These are phyloP conservation scores for Xylariaceae sp. DNA, from an alignment of 2,329 filamentous ascomycete species.

Conservation along the genomic window DNA sequence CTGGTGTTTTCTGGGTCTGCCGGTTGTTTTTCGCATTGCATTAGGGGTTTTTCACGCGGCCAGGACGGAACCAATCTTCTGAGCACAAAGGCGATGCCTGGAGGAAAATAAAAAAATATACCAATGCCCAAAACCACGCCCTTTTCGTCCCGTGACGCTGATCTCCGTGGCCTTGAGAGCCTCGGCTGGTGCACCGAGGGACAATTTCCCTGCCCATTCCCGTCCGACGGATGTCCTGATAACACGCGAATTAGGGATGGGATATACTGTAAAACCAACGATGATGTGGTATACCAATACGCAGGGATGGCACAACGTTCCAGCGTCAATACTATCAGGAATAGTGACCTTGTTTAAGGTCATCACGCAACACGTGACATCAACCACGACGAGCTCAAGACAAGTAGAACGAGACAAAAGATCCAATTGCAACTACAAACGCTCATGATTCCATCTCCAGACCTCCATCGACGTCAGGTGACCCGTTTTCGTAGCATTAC, in stretches of 20 bases:
- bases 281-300: neutral
- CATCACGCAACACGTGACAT: neutral
- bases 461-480: too few species aligned
- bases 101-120: constrained; percentile 27
- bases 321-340: neutral
- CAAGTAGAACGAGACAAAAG: neutral
- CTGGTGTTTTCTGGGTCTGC: constrained; percentile 29
- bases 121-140: constrained; percentile 20
- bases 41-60: constrained; percentile 29
- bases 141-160: constrained; percentile 1
- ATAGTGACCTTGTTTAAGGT: neutral
- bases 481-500: too few species aligned
- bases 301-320: neutral
- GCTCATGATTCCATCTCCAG: neutral
- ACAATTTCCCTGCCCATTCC: neutral
- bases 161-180: neutral
- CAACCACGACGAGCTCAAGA: neutral
- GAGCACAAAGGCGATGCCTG: constrained; percentile 26
- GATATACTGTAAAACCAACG: neutral
- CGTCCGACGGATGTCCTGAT: neutral
- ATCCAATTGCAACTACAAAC: neutral
- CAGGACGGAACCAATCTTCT: constrained; percentile 26
- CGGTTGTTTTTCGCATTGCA: constrained; percentile 31
- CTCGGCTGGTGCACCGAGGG: neutral
- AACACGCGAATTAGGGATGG: neutral